These are phyloP conservation scores for Pinus albicaulis DNA, from an alignment of 75 land plant genomes.

Conservation along the genomic window DNA sequence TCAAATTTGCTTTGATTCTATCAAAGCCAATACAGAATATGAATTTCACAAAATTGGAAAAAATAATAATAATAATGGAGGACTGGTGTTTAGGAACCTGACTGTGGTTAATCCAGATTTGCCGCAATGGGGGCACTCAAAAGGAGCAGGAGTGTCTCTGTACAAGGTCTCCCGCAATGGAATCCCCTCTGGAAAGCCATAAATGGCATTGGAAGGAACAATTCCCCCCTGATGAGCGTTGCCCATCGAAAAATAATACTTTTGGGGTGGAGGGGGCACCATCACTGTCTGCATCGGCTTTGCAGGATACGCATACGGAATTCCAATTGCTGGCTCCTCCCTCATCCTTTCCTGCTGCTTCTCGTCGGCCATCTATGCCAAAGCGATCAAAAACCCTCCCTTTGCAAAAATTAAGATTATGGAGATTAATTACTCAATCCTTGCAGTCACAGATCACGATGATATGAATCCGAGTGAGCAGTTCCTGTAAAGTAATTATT, in stretches of 20 bases:
- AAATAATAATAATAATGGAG: too few species aligned
- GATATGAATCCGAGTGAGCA: too few species aligned
- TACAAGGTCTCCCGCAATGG: conserved; percentile 82
- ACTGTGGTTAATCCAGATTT: conserved; percentile 64
- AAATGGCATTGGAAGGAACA: conserved; percentile 80
- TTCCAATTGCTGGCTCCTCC: conserved; percentile 42
- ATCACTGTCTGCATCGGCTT: conserved; percentile 21
- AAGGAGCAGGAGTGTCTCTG: conserved; percentile 90
- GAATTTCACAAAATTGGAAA: too few species aligned
- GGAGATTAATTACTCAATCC: too few species aligned
- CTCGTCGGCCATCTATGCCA: too few species aligned
- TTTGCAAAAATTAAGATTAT: too few species aligned
- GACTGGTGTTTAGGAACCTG: conserved; percentile 35
- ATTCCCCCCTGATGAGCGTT: conserved; percentile 66
- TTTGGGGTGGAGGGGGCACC: conserved; percentile 24
- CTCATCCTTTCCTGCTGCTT: background rate
- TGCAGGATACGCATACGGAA: conserved; percentile 39
- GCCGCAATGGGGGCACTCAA: conserved; percentile 78
- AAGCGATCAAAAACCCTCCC: too few species aligned
- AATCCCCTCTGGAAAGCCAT: conserved; percentile 68
- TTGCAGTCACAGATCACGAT: too few species aligned
- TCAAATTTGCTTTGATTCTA: too few species aligned
- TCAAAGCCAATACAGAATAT: too few species aligned
- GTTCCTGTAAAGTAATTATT: too few species aligned
- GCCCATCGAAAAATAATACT: conserved; percentile 22